Percentiles rank a stretch among this genome's conserved stretches.
Evolutionary conservation across 768 basidiomycete species (phyloP).

Genomic region (Polyporus arcularius): DNA sequence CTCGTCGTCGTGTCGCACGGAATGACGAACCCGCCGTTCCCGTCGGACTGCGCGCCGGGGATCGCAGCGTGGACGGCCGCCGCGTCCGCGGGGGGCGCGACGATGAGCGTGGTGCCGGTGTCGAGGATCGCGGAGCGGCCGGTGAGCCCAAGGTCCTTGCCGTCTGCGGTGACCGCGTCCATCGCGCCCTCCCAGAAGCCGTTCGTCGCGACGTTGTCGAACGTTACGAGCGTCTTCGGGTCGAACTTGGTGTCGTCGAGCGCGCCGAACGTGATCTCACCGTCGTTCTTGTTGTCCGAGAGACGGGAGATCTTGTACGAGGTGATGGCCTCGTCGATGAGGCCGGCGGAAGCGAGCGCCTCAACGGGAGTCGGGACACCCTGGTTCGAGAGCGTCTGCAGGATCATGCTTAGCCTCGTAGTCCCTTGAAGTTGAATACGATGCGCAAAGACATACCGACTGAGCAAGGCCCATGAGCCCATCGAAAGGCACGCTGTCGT

Average conservation of each 20-base stretch:
- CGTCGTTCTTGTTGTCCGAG: conserved; percentile 68
- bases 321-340: conserved; percentile 64
- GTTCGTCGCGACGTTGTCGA: conserved; percentile 58
- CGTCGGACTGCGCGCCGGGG: conserved; percentile 53
- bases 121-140: conserved; percentile 71
- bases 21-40: conserved; percentile 55
- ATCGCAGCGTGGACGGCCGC: conserved; percentile 55
- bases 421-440: neutral
- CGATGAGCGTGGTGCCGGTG: conserved; percentile 49
- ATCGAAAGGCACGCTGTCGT: conserved; percentile 53
- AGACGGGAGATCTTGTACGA: conserved; percentile 82
- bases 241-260: conserved; percentile 74
- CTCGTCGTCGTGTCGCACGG: conserved; percentile 61
- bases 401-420: neutral
- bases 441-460: conserved; percentile 47
- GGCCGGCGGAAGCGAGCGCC: conserved; percentile 55
- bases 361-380: conserved; percentile 69
- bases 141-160: conserved; percentile 47
- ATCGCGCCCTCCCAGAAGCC: conserved; percentile 85
- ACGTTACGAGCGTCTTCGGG: conserved; percentile 51
- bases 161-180: conserved; percentile 60
- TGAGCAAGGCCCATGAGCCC: conserved; percentile 79
- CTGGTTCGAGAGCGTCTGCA: conserved; percentile 65
- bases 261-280: conserved; percentile 81
- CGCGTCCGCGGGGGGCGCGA: conserved; percentile 49